These are phyloP conservation scores for Simplicillium aogashimaense DNA, from an alignment of 2,329 filamentous ascomycete genomes.

Conservation along the genomic window DNA sequence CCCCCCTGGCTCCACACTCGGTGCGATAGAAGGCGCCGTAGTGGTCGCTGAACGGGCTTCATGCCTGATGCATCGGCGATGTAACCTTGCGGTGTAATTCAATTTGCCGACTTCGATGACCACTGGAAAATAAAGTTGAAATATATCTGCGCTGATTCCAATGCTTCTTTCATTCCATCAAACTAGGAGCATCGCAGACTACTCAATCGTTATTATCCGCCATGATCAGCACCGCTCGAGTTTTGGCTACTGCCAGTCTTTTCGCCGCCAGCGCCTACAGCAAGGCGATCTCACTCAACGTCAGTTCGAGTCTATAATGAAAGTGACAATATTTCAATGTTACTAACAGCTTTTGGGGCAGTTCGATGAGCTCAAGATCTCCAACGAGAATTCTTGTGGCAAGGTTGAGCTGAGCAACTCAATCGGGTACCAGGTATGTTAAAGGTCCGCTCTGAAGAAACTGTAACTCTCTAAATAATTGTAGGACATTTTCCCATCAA, in stretches of 20 bases:
- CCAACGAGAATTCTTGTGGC: not conserved
- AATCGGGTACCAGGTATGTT: not conserved
- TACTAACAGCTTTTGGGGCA: not conserved
- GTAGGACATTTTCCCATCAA: not conserved
- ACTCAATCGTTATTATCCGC: not conserved
- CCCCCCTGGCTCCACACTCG: not conserved
- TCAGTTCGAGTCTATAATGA: not conserved
- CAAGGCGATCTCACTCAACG: not conserved
- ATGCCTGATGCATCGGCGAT: not conserved
- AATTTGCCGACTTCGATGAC: not conserved
- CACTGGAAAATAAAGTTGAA: not conserved
- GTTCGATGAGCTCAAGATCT: not conserved
- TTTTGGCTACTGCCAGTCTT: not conserved
- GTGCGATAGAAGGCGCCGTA: not conserved
- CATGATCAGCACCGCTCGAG: not conserved
- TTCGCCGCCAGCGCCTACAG: not conserved
- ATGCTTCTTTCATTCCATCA: not conserved
- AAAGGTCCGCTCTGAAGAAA: too few species aligned
- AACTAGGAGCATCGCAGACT: not conserved
- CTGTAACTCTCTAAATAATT: too few species aligned
- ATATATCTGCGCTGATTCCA: not conserved
- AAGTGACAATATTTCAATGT: not conserved
- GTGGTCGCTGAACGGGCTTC: not conserved
- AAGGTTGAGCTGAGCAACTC: not conserved
- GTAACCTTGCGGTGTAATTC: not conserved